Evolutionary conservation across 2,329 filamentous ascomycete species (phyloP), one percentile per base, ranked within the genome.

Genomic region (Phyllosticta paracitricarpa): DNA sequence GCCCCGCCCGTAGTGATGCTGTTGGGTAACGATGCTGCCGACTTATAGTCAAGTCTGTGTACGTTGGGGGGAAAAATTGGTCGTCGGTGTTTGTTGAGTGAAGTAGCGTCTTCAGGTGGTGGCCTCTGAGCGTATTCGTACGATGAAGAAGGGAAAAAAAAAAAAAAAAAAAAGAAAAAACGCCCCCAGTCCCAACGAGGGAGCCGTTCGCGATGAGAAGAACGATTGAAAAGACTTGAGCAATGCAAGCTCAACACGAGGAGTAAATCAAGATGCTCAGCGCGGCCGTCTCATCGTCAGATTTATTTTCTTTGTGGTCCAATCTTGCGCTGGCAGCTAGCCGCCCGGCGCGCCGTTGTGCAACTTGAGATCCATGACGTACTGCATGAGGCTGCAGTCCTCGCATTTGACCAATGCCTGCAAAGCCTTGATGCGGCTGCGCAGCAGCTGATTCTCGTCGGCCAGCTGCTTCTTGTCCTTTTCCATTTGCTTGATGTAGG

Each of bases 401-500:
- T 77, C 75, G 64, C 77, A 79, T 65, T 77, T 76, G 58, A 78
- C 74, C 26, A 78, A 68, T 54, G 73, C 73, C 64, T 78, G 75
- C 10, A 78, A 69, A 51, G 75, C 75, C 63, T 74, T 73, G 57
- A 78, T 70, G 25, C 76, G 69, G 24, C 71, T 69, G 63, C 71
- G 67, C 19, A 79, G 66, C 9, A 72, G 59, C 56, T 70, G 67
- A 33, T 77, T 76, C 63, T 75, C 73, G 9, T 76, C 73, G 1
- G 70, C 67, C 6, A 77, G 64, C 19, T 65, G 66, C 62, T 74
- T 71, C 67, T 74, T 73, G 61, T 78, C 76, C 28, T 72, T 74
- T 63, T 78, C 75, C 63, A 77, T 71, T 62, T 77, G 73, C 66
- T 77, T 75, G 69, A 79, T 78, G 67, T 78, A 76, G 9, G 75